Evolutionary conservation across 1,284 basidiomycete species (phyloP).

Genomic region (Trichosporon sp.): DNA sequence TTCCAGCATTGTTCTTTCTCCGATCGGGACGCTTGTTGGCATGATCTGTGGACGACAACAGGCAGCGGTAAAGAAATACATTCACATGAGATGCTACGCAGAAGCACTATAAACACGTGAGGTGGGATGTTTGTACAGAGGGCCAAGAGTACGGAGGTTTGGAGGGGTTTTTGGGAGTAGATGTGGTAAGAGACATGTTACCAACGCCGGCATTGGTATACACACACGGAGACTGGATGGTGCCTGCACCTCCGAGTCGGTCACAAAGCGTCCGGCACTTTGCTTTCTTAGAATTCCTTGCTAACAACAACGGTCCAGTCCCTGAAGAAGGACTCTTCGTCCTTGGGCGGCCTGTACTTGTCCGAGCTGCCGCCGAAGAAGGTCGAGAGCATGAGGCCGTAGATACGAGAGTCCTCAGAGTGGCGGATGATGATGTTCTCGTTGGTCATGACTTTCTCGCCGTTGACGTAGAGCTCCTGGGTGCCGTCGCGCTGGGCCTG

Average conservation of each 20-base stretch:
- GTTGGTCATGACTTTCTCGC: slow-evolving; percentile 64
- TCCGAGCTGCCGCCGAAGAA: slow-evolving; percentile 63
- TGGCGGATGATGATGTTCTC: slow-evolving; percentile 61
- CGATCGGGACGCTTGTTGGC: background rate
- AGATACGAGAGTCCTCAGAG: slow-evolving; percentile 58
- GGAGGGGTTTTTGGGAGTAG: background rate
- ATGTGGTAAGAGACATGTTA: background rate
- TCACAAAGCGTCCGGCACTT: slow-evolving; percentile 12
- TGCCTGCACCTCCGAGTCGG: slow-evolving; percentile 5
- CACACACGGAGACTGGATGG: background rate
- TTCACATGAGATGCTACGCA: background rate
- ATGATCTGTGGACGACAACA: background rate
- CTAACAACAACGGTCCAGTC: slow-evolving; percentile 68
- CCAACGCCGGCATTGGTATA: slow-evolving; percentile 17
- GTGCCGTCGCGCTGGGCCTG: slow-evolving; percentile 57
- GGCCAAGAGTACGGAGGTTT: background rate
- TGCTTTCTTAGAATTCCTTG: slow-evolving; percentile 44
- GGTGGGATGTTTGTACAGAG: background rate
- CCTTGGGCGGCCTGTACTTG: slow-evolving; percentile 63
- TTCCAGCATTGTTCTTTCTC: background rate
- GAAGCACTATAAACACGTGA: slow-evolving; percentile 15
- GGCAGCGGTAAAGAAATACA: background rate
- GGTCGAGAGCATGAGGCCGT: slow-evolving; percentile 68
- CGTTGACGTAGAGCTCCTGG: slow-evolving; percentile 64
- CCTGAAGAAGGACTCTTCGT: slow-evolving; percentile 65